Evolutionary conservation across 805 yeast genomes (phyloP), one percentile per base, ranked within the genome.

Genomic region (Blastobotrys robertii): DNA sequence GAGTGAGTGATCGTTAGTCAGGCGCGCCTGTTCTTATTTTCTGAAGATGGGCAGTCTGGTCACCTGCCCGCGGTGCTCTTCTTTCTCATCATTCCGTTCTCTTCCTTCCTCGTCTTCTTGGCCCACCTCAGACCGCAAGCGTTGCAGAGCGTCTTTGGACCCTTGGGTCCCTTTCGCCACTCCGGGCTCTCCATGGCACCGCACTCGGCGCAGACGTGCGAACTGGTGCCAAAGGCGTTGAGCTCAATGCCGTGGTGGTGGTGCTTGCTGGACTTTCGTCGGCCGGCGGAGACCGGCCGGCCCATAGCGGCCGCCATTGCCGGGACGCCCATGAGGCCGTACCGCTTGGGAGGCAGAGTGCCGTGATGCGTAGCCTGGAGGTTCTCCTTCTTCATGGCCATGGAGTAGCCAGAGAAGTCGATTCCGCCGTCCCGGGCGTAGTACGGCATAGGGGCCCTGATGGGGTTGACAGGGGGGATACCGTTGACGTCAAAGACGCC

Each of bases 101-200:
- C 42, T 39, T 46, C 52, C 31, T 44, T 37, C 34, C 53, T 49
- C 30, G 58, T 41, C 43, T 58, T 56, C 53, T 65, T 65, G 8
- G 70, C 67, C 59, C 65, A 66, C n/a, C 70, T 56, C 41, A 88
- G 65, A 0, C 97, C 97, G 64, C 97, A 88, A 0, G 97, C 96
- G 60, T 87, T 87, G 63, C 97, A 87, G 46, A 87, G 67, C 0
- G 90, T 82, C 53, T 85, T 72, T 3, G 79, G 76, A 0, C 95
- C 94, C 44, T 75, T 73, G 1, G 95, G 95, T 0, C 96, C 97
- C 47, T 81, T 69, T 56, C 97, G 71, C 97, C 97, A 87, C 60
- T 88, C 96, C 0, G 96, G 96, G 0, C 95, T 84, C 38, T 76
- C 77, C 25, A 68, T 68, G 2, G 80, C 75, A 0, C 80, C 79